phyloP scores from a whole-genome alignment of 1,284 basidiomycete genomes.

The Flammula alnicola region DNA sequence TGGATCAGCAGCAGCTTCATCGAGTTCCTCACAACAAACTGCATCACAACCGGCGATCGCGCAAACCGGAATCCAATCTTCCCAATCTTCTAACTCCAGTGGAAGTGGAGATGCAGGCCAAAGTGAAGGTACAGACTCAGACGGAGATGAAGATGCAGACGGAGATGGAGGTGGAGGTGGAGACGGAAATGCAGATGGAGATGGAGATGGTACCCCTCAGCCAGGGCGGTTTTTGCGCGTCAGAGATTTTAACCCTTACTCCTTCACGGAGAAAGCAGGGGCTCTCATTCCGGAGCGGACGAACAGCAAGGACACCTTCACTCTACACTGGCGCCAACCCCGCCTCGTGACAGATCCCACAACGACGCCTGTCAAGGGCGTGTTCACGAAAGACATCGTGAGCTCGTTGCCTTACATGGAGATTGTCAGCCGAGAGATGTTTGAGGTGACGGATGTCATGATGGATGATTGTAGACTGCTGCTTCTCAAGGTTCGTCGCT shows the following conservation, averaged over 20 bases:
- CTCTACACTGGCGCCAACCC: slow-evolving; percentile 30
- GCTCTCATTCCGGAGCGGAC: not conserved
- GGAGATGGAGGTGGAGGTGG: slow-evolving; percentile 5
- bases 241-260: slow-evolving; percentile 53
- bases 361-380: slow-evolving; percentile 43
- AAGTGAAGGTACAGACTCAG: not conserved
- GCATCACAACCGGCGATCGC: not conserved
- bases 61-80: too few relatives aligned
- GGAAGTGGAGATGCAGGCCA: not conserved
- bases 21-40: not conserved
- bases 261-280: slow-evolving; percentile 31
- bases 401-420: slow-evolving; percentile 54
- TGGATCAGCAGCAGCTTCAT: not conserved
- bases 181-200: too few relatives aligned
- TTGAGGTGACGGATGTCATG: slow-evolving; percentile 56
- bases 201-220: too few relatives aligned
- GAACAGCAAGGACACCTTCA: slow-evolving; percentile 23
- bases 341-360: slow-evolving; percentile 44
- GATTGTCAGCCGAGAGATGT: slow-evolving; percentile 47
- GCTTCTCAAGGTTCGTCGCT: slow-evolving; percentile 49
- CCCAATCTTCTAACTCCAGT: too few relatives aligned
- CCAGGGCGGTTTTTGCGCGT: slow-evolving; percentile 43
- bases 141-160: slow-evolving; percentile 12
- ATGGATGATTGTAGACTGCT: slow-evolving; percentile 55
- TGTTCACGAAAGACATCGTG: slow-evolving; percentile 48